Conservation (phyloP, 2,329 filamentous ascomycete species). For the Bisporella sp. region DNA sequence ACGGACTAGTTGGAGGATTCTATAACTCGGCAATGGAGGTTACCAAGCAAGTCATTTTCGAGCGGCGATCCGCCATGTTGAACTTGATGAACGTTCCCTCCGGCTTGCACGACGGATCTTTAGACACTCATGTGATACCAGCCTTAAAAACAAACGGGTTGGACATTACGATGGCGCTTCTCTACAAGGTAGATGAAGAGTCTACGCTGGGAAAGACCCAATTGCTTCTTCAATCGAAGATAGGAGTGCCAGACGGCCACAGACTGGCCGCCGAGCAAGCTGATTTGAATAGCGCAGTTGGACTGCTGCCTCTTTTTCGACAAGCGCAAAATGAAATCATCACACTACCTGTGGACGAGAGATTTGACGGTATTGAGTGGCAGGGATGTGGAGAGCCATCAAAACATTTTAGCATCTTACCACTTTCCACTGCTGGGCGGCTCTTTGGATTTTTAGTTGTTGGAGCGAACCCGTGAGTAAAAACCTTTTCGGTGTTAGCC, state of each 20-base stretch:
- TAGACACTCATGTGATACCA: constrained; percentile 15
- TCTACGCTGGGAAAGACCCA: constrained; percentile 3
- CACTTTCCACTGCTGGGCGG: constrained; percentile 11
- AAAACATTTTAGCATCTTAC: constrained; percentile 17
- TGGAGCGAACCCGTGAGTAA: constrained; percentile 17
- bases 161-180: constrained; percentile 22
- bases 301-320: constrained; percentile 16
- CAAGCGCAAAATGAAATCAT: constrained; percentile 13
- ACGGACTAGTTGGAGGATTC: constrained; percentile 18
- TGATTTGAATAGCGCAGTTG: constrained; percentile 14
- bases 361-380: constrained; percentile 15
- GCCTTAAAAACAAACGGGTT: constrained; percentile 15
- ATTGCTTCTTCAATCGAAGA: constrained; percentile 11
- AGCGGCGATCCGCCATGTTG: constrained; percentile 18
- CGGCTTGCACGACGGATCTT: constrained; percentile 2
- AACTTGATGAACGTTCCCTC: constrained; percentile 13
- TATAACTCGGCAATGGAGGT: constrained; percentile 19
- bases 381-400: constrained; percentile 17
- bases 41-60: constrained; percentile 17
- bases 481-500: too few species aligned
- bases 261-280: constrained; percentile 10
- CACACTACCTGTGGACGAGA: constrained; percentile 15
- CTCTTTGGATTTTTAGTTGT: constrained; percentile 20
- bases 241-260: constrained; percentile 19
- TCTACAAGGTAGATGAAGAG: constrained; percentile 22